A percentile compares a stretch with the other conserved stretches of the same genome.
These are phyloP conservation scores for Gonapodya sp. DNA, from an alignment of 192 early-diverging fungal genomes.

Conservation along the genomic window DNA sequence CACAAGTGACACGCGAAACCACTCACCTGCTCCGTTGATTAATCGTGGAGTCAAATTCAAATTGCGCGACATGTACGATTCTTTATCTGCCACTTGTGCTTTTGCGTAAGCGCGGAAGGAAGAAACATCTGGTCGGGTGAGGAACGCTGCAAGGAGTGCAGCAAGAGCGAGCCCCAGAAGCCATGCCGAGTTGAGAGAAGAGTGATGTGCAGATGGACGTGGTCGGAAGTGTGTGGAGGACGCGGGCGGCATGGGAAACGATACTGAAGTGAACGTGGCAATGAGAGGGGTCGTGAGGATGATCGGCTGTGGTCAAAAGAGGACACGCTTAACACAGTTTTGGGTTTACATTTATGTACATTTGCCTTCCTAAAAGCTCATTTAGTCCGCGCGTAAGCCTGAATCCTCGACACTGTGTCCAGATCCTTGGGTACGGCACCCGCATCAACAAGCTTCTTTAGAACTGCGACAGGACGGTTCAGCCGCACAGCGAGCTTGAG, in stretches of 20 bases:
- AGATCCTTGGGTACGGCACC: neutral
- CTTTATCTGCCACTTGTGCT: neutral
- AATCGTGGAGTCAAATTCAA: neutral
- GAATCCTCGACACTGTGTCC: neutral
- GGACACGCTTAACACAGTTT: too few species aligned
- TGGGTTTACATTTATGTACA: too few species aligned
- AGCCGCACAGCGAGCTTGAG: neutral
- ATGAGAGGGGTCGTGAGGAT: neutral
- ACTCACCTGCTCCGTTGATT: neutral
- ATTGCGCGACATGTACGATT: neutral
- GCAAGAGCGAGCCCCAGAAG: neutral
- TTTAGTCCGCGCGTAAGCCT: neutral
- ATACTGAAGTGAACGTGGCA: neutral
- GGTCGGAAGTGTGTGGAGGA: neutral
- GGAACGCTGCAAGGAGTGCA: neutral
- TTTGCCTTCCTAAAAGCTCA: too few species aligned
- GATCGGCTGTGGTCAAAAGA: neutral
- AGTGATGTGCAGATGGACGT: neutral
- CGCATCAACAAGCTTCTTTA: neutral
- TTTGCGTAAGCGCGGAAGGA: neutral
- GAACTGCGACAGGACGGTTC: neutral
- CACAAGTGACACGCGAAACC: neutral
- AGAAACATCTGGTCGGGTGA: neutral
- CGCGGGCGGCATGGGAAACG: neutral
- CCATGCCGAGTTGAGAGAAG: neutral